Evolutionary conservation across 805 yeast species (phyloP).

Genomic region (Starmerella khaoyaiensis): DNA sequence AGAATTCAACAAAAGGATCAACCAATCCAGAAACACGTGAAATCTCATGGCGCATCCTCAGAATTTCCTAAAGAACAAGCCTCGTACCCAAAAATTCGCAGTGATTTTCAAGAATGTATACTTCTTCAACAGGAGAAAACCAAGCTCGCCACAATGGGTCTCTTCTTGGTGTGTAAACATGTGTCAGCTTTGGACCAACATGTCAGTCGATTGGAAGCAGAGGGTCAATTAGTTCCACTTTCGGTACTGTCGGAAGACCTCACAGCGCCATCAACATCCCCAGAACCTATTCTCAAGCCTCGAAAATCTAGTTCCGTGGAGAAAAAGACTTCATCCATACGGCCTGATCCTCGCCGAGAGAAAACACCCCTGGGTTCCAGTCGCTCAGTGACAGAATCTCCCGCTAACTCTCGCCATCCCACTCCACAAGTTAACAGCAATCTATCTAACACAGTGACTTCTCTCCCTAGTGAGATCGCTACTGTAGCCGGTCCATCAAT

Average conservation of each 20-base stretch:
- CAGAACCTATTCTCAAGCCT: constrained; percentile 14
- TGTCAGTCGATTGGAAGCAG: constrained; percentile 56
- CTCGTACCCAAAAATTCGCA: constrained; percentile 49
- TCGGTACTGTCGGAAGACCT: constrained; percentile 13
- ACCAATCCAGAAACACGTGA: constrained; percentile 70
- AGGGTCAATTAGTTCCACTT: constrained; percentile 55
- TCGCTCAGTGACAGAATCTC: background rate
- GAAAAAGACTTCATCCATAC: constrained; percentile 5
- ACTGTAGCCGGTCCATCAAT: too few relatives aligned
- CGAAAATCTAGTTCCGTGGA: constrained; percentile 3
- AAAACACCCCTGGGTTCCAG: background rate
- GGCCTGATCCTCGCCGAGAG: constrained; percentile 3
- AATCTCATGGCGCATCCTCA: constrained; percentile 66
- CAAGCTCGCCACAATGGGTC: constrained; percentile 67
- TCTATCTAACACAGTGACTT: too few relatives aligned
- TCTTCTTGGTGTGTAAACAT: constrained; percentile 65
- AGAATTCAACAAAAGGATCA: constrained; percentile 58
- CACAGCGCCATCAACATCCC: constrained; percentile 4
- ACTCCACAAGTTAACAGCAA: too few relatives aligned
- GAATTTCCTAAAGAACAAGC: constrained; percentile 72
- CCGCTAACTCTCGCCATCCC: background rate
- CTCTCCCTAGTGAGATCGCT: too few relatives aligned
- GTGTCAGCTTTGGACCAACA: constrained; percentile 60
- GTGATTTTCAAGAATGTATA: constrained; percentile 48
- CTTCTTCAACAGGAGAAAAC: constrained; percentile 66